Conservation (phyloP, 805 yeast genomes). For the Metschnikowia similis region DNA sequence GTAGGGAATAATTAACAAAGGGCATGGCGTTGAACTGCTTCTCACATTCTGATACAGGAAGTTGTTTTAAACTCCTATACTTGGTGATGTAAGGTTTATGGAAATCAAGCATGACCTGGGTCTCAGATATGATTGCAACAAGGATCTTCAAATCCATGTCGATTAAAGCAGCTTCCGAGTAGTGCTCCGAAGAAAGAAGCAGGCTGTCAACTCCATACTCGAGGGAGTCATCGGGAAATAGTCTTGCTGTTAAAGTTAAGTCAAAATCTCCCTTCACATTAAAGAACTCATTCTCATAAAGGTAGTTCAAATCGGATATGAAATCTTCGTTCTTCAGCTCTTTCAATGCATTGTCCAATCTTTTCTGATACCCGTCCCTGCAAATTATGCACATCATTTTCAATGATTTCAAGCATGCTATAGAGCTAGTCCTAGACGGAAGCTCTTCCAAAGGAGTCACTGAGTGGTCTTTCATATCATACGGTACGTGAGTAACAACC, state of each 20-base stretch:
- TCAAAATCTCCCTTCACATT: conserved; percentile 22
- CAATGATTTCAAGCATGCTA: conserved; percentile 25
- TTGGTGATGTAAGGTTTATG: conserved; percentile 17
- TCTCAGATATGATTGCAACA: conserved; percentile 22
- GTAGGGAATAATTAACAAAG: conserved; percentile 39
- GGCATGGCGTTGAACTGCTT: conserved; percentile 20
- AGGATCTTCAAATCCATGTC: conserved; percentile 38
- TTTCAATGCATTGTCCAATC: conserved; percentile 26
- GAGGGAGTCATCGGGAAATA: conserved; percentile 6
- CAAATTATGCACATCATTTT: conserved; percentile 25
- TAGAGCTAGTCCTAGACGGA: conserved; percentile 23
- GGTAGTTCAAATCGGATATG: conserved; percentile 19
- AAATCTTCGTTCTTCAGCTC: conserved; percentile 17
- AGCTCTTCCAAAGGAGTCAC: conserved; percentile 28
- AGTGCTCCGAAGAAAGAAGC: conserved; percentile 10
- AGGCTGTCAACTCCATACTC: conserved; percentile 6
- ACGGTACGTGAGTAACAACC: conserved; percentile 37
- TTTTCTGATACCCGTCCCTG: conserved; percentile 35
- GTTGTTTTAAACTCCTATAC: conserved; percentile 9
- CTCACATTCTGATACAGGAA: conserved; percentile 9
- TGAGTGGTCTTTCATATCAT: conserved; percentile 34
- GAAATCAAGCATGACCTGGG: conserved; percentile 25
- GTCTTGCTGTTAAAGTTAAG: conserved; percentile 14
- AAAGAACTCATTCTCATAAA: conserved; percentile 20
- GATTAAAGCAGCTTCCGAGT: conserved; percentile 27